phyloP scores from a whole-genome alignment of 2,329 filamentous ascomycete species.

The Microthyrium microscopicum region DNA sequence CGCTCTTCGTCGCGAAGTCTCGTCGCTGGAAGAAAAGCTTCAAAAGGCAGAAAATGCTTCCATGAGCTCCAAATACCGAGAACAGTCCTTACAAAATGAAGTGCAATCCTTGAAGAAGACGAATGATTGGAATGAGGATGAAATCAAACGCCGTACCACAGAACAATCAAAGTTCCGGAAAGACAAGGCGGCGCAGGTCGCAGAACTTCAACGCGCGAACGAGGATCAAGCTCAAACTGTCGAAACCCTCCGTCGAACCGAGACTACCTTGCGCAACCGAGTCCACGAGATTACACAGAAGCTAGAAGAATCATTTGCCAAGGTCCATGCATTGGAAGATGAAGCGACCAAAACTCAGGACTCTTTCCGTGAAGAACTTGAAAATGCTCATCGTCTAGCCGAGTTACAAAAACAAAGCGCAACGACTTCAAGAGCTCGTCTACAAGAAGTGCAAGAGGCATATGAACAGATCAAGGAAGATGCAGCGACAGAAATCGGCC shows the following conservation, averaged over 20 bases:
- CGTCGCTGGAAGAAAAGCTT: conserved; percentile 63
- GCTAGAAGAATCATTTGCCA: conserved; percentile 66
- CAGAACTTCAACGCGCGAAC: conserved; percentile 72
- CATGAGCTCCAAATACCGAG: conserved; percentile 72
- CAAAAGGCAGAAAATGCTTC: conserved; percentile 68
- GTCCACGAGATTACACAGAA: conserved; percentile 74
- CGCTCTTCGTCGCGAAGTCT: conserved; percentile 67
- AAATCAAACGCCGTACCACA: conserved; percentile 75
- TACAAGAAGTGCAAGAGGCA: conserved; percentile 50
- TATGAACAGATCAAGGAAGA: conserved; percentile 50
- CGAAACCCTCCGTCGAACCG: conserved; percentile 62
- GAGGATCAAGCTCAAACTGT: conserved; percentile 68
- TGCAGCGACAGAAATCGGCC: conserved; percentile 39
- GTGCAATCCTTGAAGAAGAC: conserved; percentile 76
- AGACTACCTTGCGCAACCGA: conserved; percentile 63
- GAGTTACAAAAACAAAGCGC: conserved; percentile 67
- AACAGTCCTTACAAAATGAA: conserved; percentile 81
- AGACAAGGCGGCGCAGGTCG: conserved; percentile 80
- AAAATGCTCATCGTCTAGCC: conserved; percentile 63
- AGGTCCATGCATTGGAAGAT: conserved; percentile 74
- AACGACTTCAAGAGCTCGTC: conserved; percentile 51
- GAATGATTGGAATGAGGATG: conserved; percentile 82
- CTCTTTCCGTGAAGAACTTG: conserved; percentile 71
- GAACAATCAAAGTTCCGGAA: conserved; percentile 85
- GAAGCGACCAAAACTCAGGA: conserved; percentile 68